Percentiles rank a stretch among this genome's conserved stretches.
These are phyloP conservation scores for Pueraria montana DNA, from an alignment of 306 rosid species.

Conservation along the genomic window DNA sequence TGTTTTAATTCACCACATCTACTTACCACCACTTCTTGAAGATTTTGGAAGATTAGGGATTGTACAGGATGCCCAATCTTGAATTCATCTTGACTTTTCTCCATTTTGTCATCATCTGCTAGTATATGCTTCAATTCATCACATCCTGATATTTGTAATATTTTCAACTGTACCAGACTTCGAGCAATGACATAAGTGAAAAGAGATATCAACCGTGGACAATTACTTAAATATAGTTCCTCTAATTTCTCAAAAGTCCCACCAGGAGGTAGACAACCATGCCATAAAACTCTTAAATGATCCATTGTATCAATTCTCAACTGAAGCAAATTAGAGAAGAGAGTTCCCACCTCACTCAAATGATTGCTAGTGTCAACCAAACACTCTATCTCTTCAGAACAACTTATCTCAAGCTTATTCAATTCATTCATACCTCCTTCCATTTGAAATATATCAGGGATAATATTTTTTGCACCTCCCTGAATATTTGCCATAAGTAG, in stretches of 20 bases:
- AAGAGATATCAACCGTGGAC: neutral
- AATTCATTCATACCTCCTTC: neutral
- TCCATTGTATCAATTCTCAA: neutral
- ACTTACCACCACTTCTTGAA: constrained; percentile 12
- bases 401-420: neutral
- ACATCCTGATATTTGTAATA: neutral
- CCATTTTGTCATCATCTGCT: constrained; percentile 18
- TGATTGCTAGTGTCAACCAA: too few relatives aligned
- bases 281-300: neutral
- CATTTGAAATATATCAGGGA: neutral
- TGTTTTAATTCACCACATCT: neutral
- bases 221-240: too few relatives aligned
- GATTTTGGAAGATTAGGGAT: constrained; percentile 39
- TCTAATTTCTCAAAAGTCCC: constrained; percentile 13
- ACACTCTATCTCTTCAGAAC: neutral
- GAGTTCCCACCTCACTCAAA: neutral
- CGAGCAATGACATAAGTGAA: neutral
- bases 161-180: constrained; percentile 3
- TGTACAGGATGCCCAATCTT: too few relatives aligned
- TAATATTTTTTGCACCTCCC: neutral
- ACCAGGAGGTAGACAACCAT: neutral
- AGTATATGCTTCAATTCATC: constrained; percentile 3
- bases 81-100: neutral
- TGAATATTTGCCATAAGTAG: neutral
- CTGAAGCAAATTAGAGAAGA: constrained; percentile 21